Base-by-base conservation (phyloP, 2,329 filamentous ascomycete species). In the Metarhizium humberi region DNA sequence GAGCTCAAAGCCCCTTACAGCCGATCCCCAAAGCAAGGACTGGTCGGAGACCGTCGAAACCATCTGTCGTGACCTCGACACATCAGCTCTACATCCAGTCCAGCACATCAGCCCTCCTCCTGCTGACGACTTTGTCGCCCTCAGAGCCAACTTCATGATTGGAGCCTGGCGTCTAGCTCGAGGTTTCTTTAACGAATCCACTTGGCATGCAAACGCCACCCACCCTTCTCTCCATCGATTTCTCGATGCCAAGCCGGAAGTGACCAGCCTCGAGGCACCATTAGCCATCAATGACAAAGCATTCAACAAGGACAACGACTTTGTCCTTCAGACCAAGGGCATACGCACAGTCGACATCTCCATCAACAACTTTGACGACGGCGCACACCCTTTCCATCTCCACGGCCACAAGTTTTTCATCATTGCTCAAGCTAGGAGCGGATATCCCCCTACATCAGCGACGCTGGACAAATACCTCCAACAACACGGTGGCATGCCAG, bases 391-490 rank as follows among this genome's bases (percentile, higher is more conserved):
- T 0, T 72, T 72, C 36, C 82, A 87, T 67, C 70, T 87, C 0
- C 85, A 86, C 65, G 81, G 81, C 0, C 79, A 83, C 65, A 73
- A 73, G 47, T 81, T 84, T 67, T 80, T 80, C 60, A 69, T 79
- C 43, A 61, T 73, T 1, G 43, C 61, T 0, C 68, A 71, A 42
- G 69, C 63, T 0, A 55, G 56, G 0, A 64, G 62, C 2, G 71
- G 71, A 1, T 73, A 73, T 47, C 71, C 71, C 0, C 71, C 70
- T 1, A 55, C 50, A 0, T 58, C 60, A 0, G 54, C 57, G 0
- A 64, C 65, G 1, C 51, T 72, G 0, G 63, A 64, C 0, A 42
- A 40, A 0, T 65, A 68, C 16, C 57, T 72, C 1, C 30, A 58
- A n/a, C 51, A 53, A 7, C 52, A 61, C 16, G 58, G 65, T n/a